Base-by-base conservation (phyloP, 176 grass and related monocot species). In the Alopecurus myosuroides region DNA sequence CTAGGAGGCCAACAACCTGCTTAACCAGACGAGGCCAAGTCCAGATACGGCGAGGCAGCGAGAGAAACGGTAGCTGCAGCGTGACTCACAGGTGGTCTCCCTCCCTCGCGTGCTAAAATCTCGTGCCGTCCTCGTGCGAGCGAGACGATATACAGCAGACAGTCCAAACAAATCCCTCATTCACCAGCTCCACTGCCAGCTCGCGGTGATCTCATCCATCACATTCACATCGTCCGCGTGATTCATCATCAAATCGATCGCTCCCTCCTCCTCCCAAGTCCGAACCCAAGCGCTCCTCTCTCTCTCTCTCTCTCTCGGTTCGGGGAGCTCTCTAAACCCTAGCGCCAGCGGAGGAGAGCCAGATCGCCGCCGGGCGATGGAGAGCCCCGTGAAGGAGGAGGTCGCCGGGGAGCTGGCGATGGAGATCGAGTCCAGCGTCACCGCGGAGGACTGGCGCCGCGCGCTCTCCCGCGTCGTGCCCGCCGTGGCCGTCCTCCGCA, bases 401-500 rank as follows among this genome's bases (percentile, higher is more conserved):
- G 80, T 70, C 28, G 89, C 60, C 9, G 89, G 81, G 40, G 89
- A 91, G 80, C 85, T 90, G 22, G 93, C 83, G 36, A 94, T 92
- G 84, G 90, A 86, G 86, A 96, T 99, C 89, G 94, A 96, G 80
- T 89, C 92, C 3, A 14, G 37, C 77, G 93, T 90, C 42, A 99
- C 94, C 57, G 94, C 91, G 42, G 97, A 99, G 89, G 97, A 94
- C 84, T 96, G 97, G 97, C 88, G 97, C 77, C 88, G 84, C 23
- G 91, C 97, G 19, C 93, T 99, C 35, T 74, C 88, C 4, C 88
- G 65, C 86, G 97, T 99, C 20, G 97, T 99, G 31, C 97, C 97
- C 0, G 80, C 97, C n/a, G 97, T 99, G 56, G 93, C 95, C 42
- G 97, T 99, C 40, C 93, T 99, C 67, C 93, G 97, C 71, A 99